Evolutionary conservation across 2,329 filamentous ascomycete genomes (phyloP), one percentile per base, ranked within the genome.

Genomic region (Cryphonectria parasitica): DNA sequence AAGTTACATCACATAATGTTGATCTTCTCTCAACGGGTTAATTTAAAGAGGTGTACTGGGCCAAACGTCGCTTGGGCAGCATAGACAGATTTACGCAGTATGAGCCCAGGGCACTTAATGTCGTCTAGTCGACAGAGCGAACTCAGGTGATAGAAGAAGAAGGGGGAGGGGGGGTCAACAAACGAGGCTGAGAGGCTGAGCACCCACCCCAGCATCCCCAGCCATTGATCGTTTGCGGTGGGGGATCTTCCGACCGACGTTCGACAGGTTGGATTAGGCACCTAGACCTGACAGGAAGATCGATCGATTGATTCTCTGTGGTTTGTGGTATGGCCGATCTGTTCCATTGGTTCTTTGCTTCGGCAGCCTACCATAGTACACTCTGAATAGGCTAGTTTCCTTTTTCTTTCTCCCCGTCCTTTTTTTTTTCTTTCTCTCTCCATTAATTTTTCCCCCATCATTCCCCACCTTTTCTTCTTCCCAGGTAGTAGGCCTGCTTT

Each of bases 201-300:
- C n/a, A 49, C 11, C 45, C 45, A 49, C n/a, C 22, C 22, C 45
- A 39, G 13, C 60, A 61, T 39, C n/a, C n/a, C 61, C 39, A 49
- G 36, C 6, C 22, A 39, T 45, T 25, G 61, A 45, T 19, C 61
- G 22, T n/a, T 39, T 36, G 25, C 61, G 61, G 61, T 43, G 39
- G 61, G 6, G 31, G 39, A 31, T 45, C 15, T 28, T 58, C 54
- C 61, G 61, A 28, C 61, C 61, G 25, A n/a, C 15, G n/a, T n/a
- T 39, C 10, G 25, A 25, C 39, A 31, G 61, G n/a, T 45, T 39
- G 61, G 28, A 28, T 41, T 64, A 64, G 61, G 61, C 61, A 64
- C 39, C 61, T 28, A 25, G 61, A 39, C 61, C 58, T 25, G 34
- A 62, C 31, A 34, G 34, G 58, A 31, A 10, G 58, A 39, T 36